Evolutionary conservation across 257 asterid species (phyloP).

Genomic region (Salvia hispanica): DNA sequence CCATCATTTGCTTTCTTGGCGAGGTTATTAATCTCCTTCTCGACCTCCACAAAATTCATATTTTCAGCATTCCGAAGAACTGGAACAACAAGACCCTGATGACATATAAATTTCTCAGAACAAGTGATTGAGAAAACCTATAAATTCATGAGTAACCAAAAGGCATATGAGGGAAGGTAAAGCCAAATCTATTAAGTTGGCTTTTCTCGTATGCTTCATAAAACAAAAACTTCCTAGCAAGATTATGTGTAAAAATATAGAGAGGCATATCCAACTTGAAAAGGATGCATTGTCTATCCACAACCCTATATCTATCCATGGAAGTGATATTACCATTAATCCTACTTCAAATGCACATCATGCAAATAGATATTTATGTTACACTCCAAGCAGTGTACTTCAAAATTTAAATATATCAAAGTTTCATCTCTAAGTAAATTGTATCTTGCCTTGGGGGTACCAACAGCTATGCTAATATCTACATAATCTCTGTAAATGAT

Average conservation of each 20-base stretch:
- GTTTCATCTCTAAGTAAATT: conserved; percentile 19
- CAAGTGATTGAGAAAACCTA: neutral
- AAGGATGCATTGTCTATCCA: neutral
- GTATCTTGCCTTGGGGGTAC: conserved; percentile 86
- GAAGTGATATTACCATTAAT: neutral
- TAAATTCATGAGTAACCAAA: neutral
- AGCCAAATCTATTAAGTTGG: neutral
- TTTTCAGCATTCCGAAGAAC: conserved; percentile 85
- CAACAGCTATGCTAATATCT: conserved; percentile 98
- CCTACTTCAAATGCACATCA: conserved; percentile 13
- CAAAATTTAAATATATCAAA: neutral
- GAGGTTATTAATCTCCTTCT: conserved; percentile 79
- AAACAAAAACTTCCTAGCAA: conserved; percentile 13
- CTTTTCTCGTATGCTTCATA: neutral
- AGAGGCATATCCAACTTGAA: neutral
- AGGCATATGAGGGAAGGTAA: neutral
- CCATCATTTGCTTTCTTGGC: conserved; percentile 93
- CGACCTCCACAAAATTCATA: conserved; percentile 97
- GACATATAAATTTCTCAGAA: conserved; percentile 26
- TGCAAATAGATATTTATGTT: conserved; percentile 3
- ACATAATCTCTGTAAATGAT: conserved; percentile 88
- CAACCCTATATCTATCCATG: neutral
- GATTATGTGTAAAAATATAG: conserved; percentile 3
- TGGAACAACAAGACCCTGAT: conserved; percentile 96
- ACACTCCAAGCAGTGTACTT: neutral